Evolutionary conservation across 345 rosid genomes (phyloP).

Genomic region (Dimocarpus longan): DNA sequence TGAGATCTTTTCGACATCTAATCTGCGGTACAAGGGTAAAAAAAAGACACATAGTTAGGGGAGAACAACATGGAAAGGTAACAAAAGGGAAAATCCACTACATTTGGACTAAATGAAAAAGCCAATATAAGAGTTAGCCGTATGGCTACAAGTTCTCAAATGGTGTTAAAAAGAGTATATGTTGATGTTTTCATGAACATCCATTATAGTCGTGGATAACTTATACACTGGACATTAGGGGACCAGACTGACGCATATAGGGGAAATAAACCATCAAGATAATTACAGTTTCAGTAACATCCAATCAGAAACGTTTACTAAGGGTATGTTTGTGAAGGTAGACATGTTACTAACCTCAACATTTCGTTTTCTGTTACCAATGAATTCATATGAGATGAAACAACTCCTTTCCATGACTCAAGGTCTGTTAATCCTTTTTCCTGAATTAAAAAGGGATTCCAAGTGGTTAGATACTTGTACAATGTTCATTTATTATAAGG

Average conservation of each 20-base stretch:
- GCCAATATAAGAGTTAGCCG: no score
- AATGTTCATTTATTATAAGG: background rate
- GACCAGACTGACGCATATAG: background rate
- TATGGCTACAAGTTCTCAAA: no score
- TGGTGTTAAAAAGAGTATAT: no score
- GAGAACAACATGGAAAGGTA: background rate
- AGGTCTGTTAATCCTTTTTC: conserved; percentile 53
- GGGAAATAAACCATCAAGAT: background rate
- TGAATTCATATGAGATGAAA: conserved; percentile 57
- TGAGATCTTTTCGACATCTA: conserved; percentile 59
- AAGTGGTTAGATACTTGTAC: background rate
- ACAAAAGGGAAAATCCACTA: background rate
- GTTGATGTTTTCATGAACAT: no score
- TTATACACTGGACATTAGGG: background rate
- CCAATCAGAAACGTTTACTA: no score
- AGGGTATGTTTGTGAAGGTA: background rate
- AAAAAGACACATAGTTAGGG: background rate
- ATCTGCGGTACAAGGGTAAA: conserved; percentile 38
- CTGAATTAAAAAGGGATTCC: conserved; percentile 34
- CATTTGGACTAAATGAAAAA: background rate
- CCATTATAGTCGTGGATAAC: no score
- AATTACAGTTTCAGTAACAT: background rate
- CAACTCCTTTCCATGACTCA: conserved; percentile 64
- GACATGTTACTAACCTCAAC: conserved; percentile 61
- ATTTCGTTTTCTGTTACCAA: conserved; percentile 60